A percentile compares a stretch with the other conserved stretches of the same genome.
Evolutionary conservation across 2,329 filamentous ascomycete species (phyloP).

Genomic region (Ophiostoma montium): DNA sequence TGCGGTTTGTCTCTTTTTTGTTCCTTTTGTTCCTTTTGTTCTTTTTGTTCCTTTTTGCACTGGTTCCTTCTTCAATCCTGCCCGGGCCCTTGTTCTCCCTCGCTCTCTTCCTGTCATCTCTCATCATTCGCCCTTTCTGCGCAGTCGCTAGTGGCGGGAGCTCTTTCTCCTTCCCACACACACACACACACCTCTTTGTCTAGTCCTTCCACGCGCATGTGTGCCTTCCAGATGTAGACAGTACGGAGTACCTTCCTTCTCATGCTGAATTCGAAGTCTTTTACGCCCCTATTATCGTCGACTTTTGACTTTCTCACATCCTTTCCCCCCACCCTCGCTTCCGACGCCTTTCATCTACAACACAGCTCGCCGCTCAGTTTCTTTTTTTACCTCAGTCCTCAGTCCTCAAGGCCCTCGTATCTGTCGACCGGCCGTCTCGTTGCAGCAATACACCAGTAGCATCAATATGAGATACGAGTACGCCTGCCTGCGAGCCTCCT

Average conservation of each 20-base stretch:
- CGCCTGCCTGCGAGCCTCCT: not conserved
- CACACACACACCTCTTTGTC: too few species aligned
- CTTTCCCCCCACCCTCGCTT: not conserved
- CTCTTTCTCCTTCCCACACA: too few species aligned
- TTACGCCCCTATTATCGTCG: not conserved
- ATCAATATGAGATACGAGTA: not conserved
- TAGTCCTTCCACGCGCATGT: too few species aligned
- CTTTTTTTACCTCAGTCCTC: conserved; percentile 1
- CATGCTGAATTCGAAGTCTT: too few species aligned
- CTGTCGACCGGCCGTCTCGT: conserved; percentile 4
- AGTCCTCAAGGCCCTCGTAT: conserved; percentile 8
- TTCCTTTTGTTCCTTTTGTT: not conserved
- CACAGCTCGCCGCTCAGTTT: not conserved
- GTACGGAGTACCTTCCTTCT: not conserved
- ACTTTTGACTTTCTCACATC: too few species aligned
- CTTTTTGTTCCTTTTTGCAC: not conserved
- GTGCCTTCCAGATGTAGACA: not conserved
- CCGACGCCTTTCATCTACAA: not conserved
- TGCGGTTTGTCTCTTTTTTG: not conserved
- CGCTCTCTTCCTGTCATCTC: not conserved
- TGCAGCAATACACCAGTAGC: not conserved
- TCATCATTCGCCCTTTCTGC: not conserved
- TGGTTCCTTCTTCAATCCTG: not conserved
- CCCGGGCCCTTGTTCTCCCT: not conserved
- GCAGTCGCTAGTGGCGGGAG: too few species aligned